Evolutionary conservation across 1,284 basidiomycete genomes (phyloP).

Genomic region (Agaricales sp.): DNA sequence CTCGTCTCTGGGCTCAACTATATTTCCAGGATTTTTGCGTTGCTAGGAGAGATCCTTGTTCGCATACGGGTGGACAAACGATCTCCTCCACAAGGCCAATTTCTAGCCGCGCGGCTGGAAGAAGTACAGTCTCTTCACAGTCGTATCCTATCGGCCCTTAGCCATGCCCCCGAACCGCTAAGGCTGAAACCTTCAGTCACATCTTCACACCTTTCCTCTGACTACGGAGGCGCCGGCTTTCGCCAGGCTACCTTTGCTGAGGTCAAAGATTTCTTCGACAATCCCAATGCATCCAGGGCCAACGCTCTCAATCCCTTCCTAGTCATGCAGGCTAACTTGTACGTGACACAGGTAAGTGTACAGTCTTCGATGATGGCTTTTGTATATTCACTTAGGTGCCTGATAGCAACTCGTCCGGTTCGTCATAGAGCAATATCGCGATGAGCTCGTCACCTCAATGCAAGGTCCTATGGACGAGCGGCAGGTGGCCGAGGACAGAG

Average conservation of each 20-base stretch:
- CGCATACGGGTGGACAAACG: constrained; percentile 78
- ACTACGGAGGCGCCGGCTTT: constrained; percentile 60
- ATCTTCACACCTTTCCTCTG: constrained; percentile 39
- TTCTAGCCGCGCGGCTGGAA: constrained; percentile 70
- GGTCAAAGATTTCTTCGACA: constrained; percentile 82
- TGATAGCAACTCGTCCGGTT: constrained; percentile 80
- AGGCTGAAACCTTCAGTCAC: constrained; percentile 48
- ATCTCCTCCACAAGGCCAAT: constrained; percentile 72
- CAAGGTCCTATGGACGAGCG: constrained; percentile 55
- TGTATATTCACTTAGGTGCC: constrained; percentile 6
- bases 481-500: constrained; percentile 57
- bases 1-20: constrained; percentile 81
- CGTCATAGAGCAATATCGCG: constrained; percentile 81
- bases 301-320: constrained; percentile 80
- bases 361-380: constrained; percentile 6
- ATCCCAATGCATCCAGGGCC: constrained; percentile 73
- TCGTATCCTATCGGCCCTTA: constrained; percentile 59
- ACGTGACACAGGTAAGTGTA: constrained; percentile 67
- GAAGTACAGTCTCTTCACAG: constrained; percentile 69
- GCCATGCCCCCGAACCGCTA: constrained; percentile 61
- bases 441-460: constrained; percentile 63
- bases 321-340: constrained; percentile 83
- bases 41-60: constrained; percentile 74
- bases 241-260: constrained; percentile 74
- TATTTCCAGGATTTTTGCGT: constrained; percentile 73